These are phyloP conservation scores for Gyrodon lividus DNA, from an alignment of 768 basidiomycete genomes.

Conservation along the genomic window DNA sequence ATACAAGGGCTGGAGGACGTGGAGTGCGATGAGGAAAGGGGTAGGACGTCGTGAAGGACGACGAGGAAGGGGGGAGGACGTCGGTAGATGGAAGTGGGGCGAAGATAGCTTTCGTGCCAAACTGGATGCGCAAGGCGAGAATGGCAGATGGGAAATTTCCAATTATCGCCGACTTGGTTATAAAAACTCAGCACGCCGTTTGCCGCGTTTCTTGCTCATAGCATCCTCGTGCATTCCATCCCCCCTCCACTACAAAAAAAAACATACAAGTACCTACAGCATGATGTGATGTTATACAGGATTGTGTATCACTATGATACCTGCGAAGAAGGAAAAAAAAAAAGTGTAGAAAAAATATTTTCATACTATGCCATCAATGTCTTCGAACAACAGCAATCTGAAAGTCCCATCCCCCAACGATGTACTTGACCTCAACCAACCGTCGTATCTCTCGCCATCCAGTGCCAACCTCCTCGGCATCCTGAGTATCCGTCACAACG, in stretches of 20 bases:
- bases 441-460: constrained; percentile 88
- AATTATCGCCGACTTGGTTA: constrained; percentile 17
- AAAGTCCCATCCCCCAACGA: constrained; percentile 84
- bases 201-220: constrained; percentile 16
- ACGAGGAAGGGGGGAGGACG: not conserved
- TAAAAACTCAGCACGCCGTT: constrained; percentile 33
- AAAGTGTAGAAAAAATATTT: not conserved
- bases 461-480: constrained; percentile 47
- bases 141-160: constrained; percentile 38
- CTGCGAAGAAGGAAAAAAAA: too few relatives aligned
- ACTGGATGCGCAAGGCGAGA: constrained; percentile 33
- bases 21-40: not conserved
- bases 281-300: constrained; percentile 1
- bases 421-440: constrained; percentile 77
- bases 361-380: constrained; percentile 39
- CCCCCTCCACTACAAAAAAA: too few relatives aligned
- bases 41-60: not conserved
- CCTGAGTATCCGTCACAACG: constrained; percentile 58
- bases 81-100: constrained; percentile 17
- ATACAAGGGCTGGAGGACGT: constrained; percentile 3
- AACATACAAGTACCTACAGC: not conserved
- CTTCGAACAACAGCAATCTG: constrained; percentile 82
- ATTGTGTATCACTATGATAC: not conserved
- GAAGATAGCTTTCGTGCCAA: constrained; percentile 28
- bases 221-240: too few relatives aligned